phyloP scores from a whole-genome alignment of 2,329 filamentous ascomycete species.

The Aspergillus flavus region DNA sequence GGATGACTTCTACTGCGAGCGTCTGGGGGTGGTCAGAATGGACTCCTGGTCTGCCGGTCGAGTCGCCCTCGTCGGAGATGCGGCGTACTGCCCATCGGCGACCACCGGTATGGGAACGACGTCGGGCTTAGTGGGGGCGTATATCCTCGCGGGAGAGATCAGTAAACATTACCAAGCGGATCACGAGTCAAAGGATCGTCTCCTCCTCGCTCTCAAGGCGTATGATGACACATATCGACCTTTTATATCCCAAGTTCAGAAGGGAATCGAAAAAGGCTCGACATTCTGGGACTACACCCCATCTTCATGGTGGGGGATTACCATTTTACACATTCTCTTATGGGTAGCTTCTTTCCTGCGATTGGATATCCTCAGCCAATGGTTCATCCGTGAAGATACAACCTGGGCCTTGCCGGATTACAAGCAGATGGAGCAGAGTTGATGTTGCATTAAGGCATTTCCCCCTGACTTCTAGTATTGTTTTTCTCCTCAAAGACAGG shows the following conservation, averaged over 20 bases:
- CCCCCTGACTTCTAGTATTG: too few relatives aligned
- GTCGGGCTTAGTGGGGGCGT: conserved; percentile 45
- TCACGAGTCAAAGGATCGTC: conserved; percentile 15
- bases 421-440: not conserved
- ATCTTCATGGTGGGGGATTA: not conserved
- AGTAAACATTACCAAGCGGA: not conserved
- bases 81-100: conserved; percentile 37
- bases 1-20: conserved; percentile 52
- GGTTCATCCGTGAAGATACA: not conserved
- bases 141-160: conserved; percentile 58
- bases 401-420: not conserved
- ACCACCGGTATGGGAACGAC: conserved; percentile 41
- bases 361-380: not conserved
- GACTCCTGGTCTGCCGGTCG: conserved; percentile 50
- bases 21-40: conserved; percentile 50
- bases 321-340: not conserved
- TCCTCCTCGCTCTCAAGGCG: conserved; percentile 28
- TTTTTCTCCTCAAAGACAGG: not conserved
- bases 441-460: not conserved
- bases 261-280: not conserved
- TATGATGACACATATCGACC: conserved; percentile 52
- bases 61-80: conserved; percentile 44
- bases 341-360: not conserved
- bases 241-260: conserved; percentile 48
- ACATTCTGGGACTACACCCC: not conserved